Evolutionary conservation across 805 yeast genomes (phyloP).

Genomic region (Kuraishia molischiana): DNA sequence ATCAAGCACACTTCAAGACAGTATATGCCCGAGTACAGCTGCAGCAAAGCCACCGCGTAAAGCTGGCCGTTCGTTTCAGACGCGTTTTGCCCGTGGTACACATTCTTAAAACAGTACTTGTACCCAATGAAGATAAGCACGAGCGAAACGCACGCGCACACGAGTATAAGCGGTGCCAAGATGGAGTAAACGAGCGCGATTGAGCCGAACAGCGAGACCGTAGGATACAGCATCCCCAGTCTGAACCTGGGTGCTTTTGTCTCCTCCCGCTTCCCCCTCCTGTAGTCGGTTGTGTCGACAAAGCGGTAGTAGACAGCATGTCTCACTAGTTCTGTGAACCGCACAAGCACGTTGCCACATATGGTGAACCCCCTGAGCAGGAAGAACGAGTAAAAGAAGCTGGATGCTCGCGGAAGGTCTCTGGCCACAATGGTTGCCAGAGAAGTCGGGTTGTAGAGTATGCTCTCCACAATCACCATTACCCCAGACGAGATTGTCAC

Average conservation of each 20-base stretch:
- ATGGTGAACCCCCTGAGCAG: conserved; percentile 68
- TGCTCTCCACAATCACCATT: conserved; percentile 48
- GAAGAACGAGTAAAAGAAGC: conserved; percentile 73
- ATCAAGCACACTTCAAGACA: conserved; percentile 70
- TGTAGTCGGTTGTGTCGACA: conserved; percentile 47
- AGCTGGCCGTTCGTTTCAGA: conserved; percentile 63
- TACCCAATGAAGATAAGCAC: conserved; percentile 50
- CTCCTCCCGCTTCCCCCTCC: background rate
- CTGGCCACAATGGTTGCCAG: conserved; percentile 64
- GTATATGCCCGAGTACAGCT: conserved; percentile 72
- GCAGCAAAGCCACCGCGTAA: conserved; percentile 68
- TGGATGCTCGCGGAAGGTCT: conserved; percentile 79
- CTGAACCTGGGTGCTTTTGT: conserved; percentile 25
- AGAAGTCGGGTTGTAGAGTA: conserved; percentile 61
- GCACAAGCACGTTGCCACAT: conserved; percentile 62
- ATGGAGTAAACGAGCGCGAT: conserved; percentile 73
- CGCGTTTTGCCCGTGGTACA: conserved; percentile 37
- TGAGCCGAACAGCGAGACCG: conserved; percentile 66
- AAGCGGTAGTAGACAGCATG: conserved; percentile 24
- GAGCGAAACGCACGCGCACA: conserved; percentile 50
- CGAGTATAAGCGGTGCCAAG: conserved; percentile 67
- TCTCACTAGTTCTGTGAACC: conserved; percentile 40
- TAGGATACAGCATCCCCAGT: conserved; percentile 79
- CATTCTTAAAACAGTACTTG: conserved; percentile 57
- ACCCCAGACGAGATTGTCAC: conserved; percentile 79